These are phyloP conservation scores for Paecilomyces fulvus DNA, from an alignment of 2,329 filamentous ascomycete genomes.

Conservation along the genomic window DNA sequence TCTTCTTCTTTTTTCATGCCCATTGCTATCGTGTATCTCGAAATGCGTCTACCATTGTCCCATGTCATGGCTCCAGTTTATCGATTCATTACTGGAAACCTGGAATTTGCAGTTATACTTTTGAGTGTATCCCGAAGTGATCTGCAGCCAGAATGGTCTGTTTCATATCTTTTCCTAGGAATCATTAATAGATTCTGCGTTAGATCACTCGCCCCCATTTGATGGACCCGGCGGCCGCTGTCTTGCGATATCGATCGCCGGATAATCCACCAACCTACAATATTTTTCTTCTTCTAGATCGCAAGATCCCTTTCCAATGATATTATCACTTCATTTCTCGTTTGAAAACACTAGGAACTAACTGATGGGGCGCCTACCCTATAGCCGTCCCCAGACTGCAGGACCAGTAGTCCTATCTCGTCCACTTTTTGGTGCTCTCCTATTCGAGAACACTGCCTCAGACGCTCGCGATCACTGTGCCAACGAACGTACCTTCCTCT, in stretches of 20 bases:
- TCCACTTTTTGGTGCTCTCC: slow-evolving; percentile 49
- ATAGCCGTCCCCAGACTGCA: slow-evolving; percentile 22
- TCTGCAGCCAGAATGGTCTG: background rate
- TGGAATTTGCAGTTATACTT: no score
- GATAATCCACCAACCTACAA: background rate
- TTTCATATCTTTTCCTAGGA: background rate
- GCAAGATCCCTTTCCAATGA: background rate
- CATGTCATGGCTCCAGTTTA: no score
- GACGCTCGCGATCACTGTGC: slow-evolving; percentile 60
- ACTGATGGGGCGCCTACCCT: background rate
- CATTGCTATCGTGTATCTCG: background rate
- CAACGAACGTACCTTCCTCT: slow-evolving; percentile 69
- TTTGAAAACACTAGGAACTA: background rate
- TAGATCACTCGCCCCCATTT: background rate
- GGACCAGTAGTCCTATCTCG: slow-evolving; percentile 42
- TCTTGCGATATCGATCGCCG: background rate
- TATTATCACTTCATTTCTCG: background rate
- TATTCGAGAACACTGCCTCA: slow-evolving; percentile 59
- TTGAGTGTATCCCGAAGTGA: no score
- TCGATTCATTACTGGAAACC: background rate
- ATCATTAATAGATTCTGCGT: background rate
- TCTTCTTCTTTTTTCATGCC: background rate
- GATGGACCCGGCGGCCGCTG: background rate
- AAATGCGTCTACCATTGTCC: background rate
- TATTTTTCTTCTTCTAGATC: background rate